phyloP scores from a whole-genome alignment of 352 stramenopile genomes.

The Globisporangium emineosum region DNA sequence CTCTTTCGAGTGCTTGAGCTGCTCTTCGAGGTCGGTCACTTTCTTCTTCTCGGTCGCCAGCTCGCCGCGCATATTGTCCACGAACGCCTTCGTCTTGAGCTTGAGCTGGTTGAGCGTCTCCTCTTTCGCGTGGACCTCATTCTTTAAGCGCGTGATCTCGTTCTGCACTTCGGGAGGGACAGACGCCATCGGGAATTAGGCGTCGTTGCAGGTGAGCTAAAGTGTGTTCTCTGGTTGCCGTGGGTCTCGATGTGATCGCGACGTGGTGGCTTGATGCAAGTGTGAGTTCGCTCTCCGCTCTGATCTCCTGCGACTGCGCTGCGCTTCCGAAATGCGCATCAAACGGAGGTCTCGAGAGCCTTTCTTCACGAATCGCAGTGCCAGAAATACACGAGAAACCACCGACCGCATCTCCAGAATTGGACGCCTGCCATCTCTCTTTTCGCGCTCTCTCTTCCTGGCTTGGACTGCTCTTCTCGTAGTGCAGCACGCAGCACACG shows the following conservation, averaged over 20 bases:
- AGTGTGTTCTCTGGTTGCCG: not conserved
- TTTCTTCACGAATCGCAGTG: not conserved
- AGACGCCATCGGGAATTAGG: not conserved
- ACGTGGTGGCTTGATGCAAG: not conserved
- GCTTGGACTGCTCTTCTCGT: not conserved
- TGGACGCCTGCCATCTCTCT: not conserved
- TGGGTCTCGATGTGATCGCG: not conserved
- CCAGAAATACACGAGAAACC: slow-evolving; percentile 8
- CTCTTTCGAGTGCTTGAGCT: slow-evolving; percentile 32
- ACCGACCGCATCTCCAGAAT: not conserved
- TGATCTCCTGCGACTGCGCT: not conserved
- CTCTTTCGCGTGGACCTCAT: slow-evolving; percentile 67
- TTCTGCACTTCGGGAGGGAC: slow-evolving; percentile 29
- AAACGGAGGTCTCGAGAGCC: not conserved
- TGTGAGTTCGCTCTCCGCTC: not conserved
- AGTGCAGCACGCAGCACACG: not conserved
- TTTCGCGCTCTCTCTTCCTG: not conserved
- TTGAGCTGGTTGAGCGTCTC: slow-evolving; percentile 81
- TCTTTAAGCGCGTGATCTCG: slow-evolving; percentile 52
- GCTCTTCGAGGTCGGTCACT: slow-evolving; percentile 47
- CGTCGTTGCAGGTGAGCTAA: not conserved
- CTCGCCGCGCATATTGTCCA: slow-evolving; percentile 72
- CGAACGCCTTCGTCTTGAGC: slow-evolving; percentile 82
- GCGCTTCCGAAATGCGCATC: slow-evolving; percentile 12
- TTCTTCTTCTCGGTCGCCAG: slow-evolving; percentile 66